Evolutionary conservation across 140 eudicot species (phyloP).

Genomic region (Oenanthe javanica): DNA sequence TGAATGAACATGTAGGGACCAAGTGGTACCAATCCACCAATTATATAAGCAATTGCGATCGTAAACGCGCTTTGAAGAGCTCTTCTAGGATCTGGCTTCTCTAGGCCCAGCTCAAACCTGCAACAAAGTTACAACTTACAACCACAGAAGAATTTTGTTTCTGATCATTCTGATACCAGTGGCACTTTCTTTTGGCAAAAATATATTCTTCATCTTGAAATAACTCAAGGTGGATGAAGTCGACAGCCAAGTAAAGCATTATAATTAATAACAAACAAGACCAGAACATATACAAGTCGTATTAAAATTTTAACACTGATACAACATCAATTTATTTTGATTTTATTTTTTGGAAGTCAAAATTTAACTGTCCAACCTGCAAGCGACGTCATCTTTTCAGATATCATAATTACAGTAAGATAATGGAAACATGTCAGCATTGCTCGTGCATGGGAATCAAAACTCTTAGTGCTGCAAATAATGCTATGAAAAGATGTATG

Average conservation of each 20-base stretch:
- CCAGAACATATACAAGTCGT: background rate
- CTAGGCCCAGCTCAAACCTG: conserved; percentile 94
- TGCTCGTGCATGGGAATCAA: background rate
- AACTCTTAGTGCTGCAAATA: background rate
- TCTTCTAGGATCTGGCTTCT: conserved; percentile 90
- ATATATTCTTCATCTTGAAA: background rate
- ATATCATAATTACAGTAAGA: background rate
- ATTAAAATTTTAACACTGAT: background rate
- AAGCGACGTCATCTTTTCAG: background rate
- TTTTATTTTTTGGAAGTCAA: background rate
- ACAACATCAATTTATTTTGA: background rate
- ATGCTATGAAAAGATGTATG: background rate
- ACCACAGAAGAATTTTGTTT: background rate
- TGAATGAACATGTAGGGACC: conserved; percentile 81
- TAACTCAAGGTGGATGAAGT: background rate
- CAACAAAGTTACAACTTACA: conserved; percentile 10
- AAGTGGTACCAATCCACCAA: conserved; percentile 84
- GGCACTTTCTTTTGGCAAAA: background rate
- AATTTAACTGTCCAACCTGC: background rate
- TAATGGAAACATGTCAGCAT: conserved; percentile 8
- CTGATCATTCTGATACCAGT: too few species aligned
- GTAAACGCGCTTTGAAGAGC: conserved; percentile 85
- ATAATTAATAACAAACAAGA: background rate
- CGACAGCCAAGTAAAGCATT: background rate
- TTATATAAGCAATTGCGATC: conserved; percentile 62